Base-by-base conservation (phyloP, 2,329 filamentous ascomycete species). In the Arthrobotrys sinensis region DNA sequence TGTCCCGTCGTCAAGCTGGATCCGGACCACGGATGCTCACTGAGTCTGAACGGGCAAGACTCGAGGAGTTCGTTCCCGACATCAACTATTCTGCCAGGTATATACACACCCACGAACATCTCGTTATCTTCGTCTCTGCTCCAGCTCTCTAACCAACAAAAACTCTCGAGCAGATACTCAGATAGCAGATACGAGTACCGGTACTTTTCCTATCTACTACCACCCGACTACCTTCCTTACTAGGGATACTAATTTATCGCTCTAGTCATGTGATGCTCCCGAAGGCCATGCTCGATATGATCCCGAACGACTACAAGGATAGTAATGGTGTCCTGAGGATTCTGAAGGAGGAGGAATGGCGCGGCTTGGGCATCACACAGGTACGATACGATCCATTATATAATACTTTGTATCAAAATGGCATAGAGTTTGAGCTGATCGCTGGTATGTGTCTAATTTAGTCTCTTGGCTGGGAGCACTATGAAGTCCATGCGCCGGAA, bases 261-360 rank as follows among this genome's bases (percentile, higher is more conserved):
- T 52, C 24, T 63, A 82, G 81, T 80, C 96, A 99, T 85, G 96
- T 99, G 75, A 94, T 97, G 85, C 90, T 99, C 34, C 96, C 96
- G 50, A 99, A 99, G 86, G 91, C 93, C 82, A 99, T 99, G 96
- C 90, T 99, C 80, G 98, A 98, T 86, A 92, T 90, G 46, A 98
- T 99, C 81, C 96, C 96, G 19, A 91, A 94, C 84, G 95, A 97
- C 80, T 95, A 97, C 83, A 94, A 97, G 85, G 88, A 90, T 63
- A 87, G 90, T 65, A 93, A 97, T 85, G 96, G 96, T 79, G 98
- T 95, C 4, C 86, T 99, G 85, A 99, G 98, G 87, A 87, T 99
- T 81, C 86, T 99, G 79, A 97, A 95, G 94, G 96, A 99, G 85
- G 95, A 98, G 81, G 96, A 99, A 86, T 99, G 96, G 96, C 91